Conservation (phyloP, 108 stramenopile species). For the Nannochloropsis salina region DNA sequence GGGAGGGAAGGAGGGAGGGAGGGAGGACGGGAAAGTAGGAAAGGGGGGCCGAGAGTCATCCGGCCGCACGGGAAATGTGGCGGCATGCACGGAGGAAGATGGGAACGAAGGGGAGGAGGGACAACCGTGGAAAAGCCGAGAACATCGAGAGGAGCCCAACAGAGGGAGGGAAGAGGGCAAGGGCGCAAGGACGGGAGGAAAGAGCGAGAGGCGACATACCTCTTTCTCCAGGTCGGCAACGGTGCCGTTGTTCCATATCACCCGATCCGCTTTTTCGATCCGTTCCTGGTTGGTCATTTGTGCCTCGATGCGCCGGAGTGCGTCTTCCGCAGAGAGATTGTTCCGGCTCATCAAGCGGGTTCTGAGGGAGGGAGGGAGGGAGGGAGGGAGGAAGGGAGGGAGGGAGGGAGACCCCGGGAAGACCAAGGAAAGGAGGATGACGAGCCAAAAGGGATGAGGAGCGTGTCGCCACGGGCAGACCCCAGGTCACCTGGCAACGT, state of each 20-base stretch:
- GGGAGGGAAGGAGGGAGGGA: too few species aligned
- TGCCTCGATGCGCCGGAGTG: slow-evolving; percentile 39
- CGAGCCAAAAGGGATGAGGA: too few species aligned
- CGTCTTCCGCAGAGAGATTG: slow-evolving; percentile 37
- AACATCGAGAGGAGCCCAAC: too few species aligned
- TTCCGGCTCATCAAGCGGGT: slow-evolving; percentile 42
- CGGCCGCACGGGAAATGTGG: too few species aligned
- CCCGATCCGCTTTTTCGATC: slow-evolving; percentile 35
- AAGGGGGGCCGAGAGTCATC: too few species aligned
- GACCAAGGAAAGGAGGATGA: too few species aligned
- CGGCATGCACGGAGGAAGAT: not conserved
- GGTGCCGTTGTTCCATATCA: slow-evolving; percentile 34
- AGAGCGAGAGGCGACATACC: slow-evolving; percentile 20
- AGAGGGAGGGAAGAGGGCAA: not conserved
- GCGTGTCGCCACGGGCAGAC: too few species aligned
- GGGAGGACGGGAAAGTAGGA: too few species aligned
- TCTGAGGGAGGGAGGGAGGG: not conserved
- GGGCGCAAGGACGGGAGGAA: not conserved
- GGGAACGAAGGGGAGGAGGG: not conserved
- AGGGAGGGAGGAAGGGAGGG: not conserved
- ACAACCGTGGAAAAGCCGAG: not conserved
- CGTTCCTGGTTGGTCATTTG: slow-evolving; percentile 50
- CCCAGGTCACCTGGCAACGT: too few species aligned
- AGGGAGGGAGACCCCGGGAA: too few species aligned
- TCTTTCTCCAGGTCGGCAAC: slow-evolving; percentile 31